These are phyloP conservation scores for Lunularia cruciata DNA, from an alignment of 225 moss, liverwort and hornwort genomes.

Conservation along the genomic window DNA sequence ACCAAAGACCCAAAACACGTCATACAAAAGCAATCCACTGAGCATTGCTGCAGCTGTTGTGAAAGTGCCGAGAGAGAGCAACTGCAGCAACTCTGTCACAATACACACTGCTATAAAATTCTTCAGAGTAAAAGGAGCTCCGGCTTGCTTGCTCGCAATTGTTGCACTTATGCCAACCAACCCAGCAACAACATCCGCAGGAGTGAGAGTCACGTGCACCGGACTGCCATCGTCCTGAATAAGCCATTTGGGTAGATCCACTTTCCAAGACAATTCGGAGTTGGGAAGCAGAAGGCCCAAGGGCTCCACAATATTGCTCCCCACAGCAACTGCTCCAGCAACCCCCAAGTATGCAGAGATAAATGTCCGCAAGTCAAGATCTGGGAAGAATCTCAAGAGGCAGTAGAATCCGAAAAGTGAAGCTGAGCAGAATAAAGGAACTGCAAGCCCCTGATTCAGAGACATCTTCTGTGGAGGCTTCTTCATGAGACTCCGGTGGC, in stretches of 20 bases:
- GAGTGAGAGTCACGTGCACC: slow-evolving; percentile 66
- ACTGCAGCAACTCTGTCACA: slow-evolving; percentile 91
- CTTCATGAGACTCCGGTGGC: slow-evolving; percentile 85
- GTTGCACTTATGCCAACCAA: slow-evolving; percentile 67
- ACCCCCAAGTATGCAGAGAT: slow-evolving; percentile 84
- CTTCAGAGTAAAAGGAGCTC: slow-evolving; percentile 89
- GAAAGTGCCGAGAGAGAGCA: slow-evolving; percentile 94
- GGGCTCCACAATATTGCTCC: slow-evolving; percentile 82
- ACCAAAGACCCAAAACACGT: slow-evolving; percentile 99
- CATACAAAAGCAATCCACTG: slow-evolving; percentile 85
- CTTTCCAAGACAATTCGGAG: slow-evolving; percentile 55
- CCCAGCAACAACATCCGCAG: slow-evolving; percentile 69
- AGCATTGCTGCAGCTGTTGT: slow-evolving; percentile 92
- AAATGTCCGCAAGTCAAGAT: slow-evolving; percentile 77
- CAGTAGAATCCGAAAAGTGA: slow-evolving; percentile 91
- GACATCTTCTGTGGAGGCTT: slow-evolving; percentile 85
- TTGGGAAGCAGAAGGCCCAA: slow-evolving; percentile 70
- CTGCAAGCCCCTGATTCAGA: slow-evolving; percentile 91
- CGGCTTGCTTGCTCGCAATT: slow-evolving; percentile 87
- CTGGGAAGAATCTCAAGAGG: slow-evolving; percentile 84
- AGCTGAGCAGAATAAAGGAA: slow-evolving; percentile 73
- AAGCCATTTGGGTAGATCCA: slow-evolving; percentile 84
- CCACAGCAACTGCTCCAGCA: slow-evolving; percentile 85
- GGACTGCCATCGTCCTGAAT: slow-evolving; percentile 64
- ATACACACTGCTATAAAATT: slow-evolving; percentile 98